phyloP scores from a whole-genome alignment of 78 protist species.

The Dictyostelium capitatum region DNA sequence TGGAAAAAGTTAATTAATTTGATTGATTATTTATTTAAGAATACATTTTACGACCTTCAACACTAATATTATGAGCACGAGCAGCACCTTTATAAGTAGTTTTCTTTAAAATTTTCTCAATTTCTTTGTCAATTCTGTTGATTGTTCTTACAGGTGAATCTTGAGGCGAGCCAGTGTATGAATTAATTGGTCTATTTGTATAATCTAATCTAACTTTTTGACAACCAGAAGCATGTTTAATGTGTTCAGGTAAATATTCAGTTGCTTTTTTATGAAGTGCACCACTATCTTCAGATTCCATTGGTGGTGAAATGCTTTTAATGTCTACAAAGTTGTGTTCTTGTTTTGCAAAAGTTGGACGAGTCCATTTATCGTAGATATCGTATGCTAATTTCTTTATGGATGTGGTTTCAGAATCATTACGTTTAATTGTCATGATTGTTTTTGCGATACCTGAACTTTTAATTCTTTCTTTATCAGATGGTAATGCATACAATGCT shows the following conservation, averaged over 20 bases:
- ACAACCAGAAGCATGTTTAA: slow-evolving; percentile 62
- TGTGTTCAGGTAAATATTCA: slow-evolving; percentile 67
- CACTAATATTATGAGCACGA: slow-evolving; percentile 27
- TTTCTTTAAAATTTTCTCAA: slow-evolving; percentile 36
- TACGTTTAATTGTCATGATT: not conserved
- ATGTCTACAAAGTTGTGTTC: not conserved
- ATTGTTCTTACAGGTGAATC: slow-evolving; percentile 45
- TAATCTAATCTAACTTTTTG: slow-evolving; percentile 19
- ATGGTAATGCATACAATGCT: slow-evolving; percentile 2
- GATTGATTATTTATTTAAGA: not conserved
- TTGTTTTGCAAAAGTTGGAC: not conserved
- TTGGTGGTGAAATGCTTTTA: not conserved
- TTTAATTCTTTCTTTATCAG: not conserved
- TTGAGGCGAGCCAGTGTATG: not conserved
- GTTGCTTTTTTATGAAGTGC: not conserved
- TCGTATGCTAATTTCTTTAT: slow-evolving; percentile 53
- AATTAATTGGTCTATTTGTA: slow-evolving; percentile 13
- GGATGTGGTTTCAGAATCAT: not conserved
- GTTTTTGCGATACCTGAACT: not conserved
- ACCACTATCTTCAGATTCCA: not conserved
- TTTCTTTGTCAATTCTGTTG: slow-evolving; percentile 50
- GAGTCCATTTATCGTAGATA: slow-evolving; percentile 42
- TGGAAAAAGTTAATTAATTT: too few species aligned
- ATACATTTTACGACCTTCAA: slow-evolving; percentile 50
- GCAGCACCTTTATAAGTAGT: slow-evolving; percentile 41